Evolutionary conservation across 164 flowering plant genomes (phyloP), one percentile per base, ranked within the genome.

Genomic region (Annona squamosa): DNA sequence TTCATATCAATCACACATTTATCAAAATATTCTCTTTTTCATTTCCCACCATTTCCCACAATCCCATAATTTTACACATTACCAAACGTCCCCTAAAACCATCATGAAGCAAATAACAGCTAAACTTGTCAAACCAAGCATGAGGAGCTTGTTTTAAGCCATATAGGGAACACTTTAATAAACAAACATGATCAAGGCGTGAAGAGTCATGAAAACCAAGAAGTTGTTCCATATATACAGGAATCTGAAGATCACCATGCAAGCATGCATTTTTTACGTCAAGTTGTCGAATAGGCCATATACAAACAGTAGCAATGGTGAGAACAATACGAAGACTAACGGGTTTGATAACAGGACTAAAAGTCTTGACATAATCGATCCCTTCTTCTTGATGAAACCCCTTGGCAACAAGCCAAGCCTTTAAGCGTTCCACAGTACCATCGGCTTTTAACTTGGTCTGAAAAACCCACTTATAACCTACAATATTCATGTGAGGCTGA

Each of bases 381-480:
- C 71, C 71, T 3, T 3, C 46, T 13, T 5, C 64, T 18, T 52
- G 67, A 37, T 4, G 26, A 44, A 19, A 65, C 2, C 67, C 67
- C 13, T 65, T 65, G 45, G 67, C 41, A 10, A 70, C n/a, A 26
- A 48, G 41, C n/a, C 3, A 12, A n/a, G 71, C 71, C 56, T 45
- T 68, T 10, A 45, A 37, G 4, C 71, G n/a, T 18, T 68, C 48
- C 3, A 68, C 4, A 16, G 71, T 45, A 44, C 56, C 37, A 46
- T 68, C 18, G 10, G 37, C 7, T 3, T 44, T 4, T 17, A 44
- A 47, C 18, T 68, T 68, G 43, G 41, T 70, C 13, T 52, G 19
- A 61, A 68, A 70, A 13, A 48, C 63, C 63, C 72, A 70, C 37
- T 70, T 70, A 42, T 62, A 70, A 10, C 72, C 63, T 2, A 70